Conservation (phyloP, 495 filamentous ascomycete species). For the Bacidia gigantensis region DNA sequence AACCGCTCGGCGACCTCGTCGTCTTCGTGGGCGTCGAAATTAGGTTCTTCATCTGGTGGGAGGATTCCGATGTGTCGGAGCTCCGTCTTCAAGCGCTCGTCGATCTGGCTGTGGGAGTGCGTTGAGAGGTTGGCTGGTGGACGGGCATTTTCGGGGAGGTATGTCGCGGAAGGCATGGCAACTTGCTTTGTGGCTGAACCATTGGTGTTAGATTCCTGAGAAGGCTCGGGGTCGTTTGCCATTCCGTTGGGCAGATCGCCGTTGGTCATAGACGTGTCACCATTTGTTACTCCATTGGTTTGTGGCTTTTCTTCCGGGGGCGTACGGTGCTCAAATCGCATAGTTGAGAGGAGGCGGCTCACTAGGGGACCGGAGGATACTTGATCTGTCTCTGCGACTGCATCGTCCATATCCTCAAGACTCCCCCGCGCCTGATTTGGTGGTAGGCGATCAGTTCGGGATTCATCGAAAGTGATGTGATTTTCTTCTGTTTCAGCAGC, state of each 20-base stretch:
- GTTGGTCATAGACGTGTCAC: conserved; percentile 36
- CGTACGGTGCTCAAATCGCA: conserved; percentile 68
- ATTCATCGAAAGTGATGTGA: conserved; percentile 49
- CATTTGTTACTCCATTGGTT: conserved; percentile 41
- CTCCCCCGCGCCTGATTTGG: conserved; percentile 72
- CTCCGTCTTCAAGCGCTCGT: conserved; percentile 81
- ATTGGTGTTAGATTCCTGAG: conserved; percentile 27
- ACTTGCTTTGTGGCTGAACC: conserved; percentile 24
- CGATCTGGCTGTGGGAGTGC: conserved; percentile 69
- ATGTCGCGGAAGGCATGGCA: conserved; percentile 55
- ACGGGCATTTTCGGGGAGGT: conserved; percentile 42
- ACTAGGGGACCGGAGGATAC: conserved; percentile 80
- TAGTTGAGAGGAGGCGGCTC: conserved; percentile 64
- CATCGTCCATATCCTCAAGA: conserved; percentile 75
- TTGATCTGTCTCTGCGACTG: conserved; percentile 71
- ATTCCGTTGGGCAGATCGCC: conserved; percentile 41
- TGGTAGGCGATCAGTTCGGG: conserved; percentile 47
- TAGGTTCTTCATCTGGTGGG: conserved; percentile 49
- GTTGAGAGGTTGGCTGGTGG: conserved; percentile 32
- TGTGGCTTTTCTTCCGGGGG: conserved; percentile 42
- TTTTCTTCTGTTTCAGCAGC: conserved; percentile 81
- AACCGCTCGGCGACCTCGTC: conserved; percentile 88
- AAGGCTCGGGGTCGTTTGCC: conserved; percentile 28
- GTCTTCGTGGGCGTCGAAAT: conserved; percentile 82
- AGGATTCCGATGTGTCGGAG: conserved; percentile 89